Evolutionary conservation across 768 basidiomycete genomes (phyloP), one percentile per base, ranked within the genome.

Genomic region (Coprinellus micaceus): DNA sequence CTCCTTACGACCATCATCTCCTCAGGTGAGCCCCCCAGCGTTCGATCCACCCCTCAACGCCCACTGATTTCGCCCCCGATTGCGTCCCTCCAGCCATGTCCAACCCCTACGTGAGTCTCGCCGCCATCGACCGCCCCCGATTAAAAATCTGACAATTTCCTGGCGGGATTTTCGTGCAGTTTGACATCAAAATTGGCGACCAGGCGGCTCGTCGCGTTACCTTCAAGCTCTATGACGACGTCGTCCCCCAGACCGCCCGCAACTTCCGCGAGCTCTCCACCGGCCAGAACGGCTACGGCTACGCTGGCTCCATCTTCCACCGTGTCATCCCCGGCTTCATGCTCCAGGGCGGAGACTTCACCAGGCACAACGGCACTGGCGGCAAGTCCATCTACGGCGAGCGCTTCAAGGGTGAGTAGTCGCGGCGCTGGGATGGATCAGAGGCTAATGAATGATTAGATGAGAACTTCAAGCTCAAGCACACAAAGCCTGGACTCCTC

Each of bases 201-300:
- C 5, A 68, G 41, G 53, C 67, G 0, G 46, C 69, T 1, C 86
- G 85, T 6, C 82, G 83, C 46, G 82, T 97, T 68, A 75, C 82
- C 56, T 94, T 98, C 85, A 86, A 86, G 77, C 84, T 98, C 25
- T 94, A 76, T 70, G 92, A 95, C 74, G 77, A 83, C 4, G 79
- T 82, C 48, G 87, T 89, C 13, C 91, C 91, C 48, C 82, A 74
- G 64, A 93, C 90, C 1, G 75, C 89, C 9, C 73, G 60, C 29
- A 94, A 98, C 78, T 98, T 98, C 81, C 88, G 95, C 52, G 90
- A 92, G 71, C 82, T 97, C 47, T 85, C 85, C 54, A 92, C 89
- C 12, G 88, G 90, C 44, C 63, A 82, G 67, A 64, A 88, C 52
- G 89, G 89, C 3, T 91, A 72, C 56, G 88, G 91, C 45, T 98